Base-by-base conservation (phyloP, 306 rosid species). In the Pterocarpus macrocarpus region DNA sequence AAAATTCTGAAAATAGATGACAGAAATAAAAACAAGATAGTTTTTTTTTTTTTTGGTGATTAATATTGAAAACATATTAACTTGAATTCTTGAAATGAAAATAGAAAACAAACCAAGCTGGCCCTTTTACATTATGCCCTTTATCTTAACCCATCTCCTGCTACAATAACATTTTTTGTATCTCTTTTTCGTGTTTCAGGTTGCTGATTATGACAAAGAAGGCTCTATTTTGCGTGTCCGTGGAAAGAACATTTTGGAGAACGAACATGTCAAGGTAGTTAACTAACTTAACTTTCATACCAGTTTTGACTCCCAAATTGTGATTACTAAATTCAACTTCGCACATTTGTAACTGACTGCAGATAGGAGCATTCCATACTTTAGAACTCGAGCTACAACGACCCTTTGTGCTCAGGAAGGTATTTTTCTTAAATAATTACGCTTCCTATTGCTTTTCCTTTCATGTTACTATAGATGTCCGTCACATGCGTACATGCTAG, bases 321-420 rank as follows among this genome's bases (percentile, higher is more conserved):
- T 15, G 13, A 7, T 30, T 86, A 36, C 53, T 44, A 4, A 39
- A 47, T 81, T 80, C 3, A 49, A 71, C 22, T 81, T 81, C 22
- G 86, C 17, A 52, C 73, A 16, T 65, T 75, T 77, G 41, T 76
- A 35, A 74, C 45, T 70, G 17, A 70, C 14, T 86, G 82, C 88
- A 95, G 99, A 88, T 93, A 9, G 99, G 99, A 79, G 97, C 96
- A 67, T 93, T 85, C 81, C 98, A 95, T 86, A 95, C 99, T 77
- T 83, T 95, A 80, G 99, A 95, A 79, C 93, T 95, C n/a, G 99
- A 93, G 83, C 86, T 88, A 75, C 94, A 95, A 61, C 90, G 98
- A 12, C 99, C 99, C 15, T 95, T 95, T 88, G 98, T 95, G 69
- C 88, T 95, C 78, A 87, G 97, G 82, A 95, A 95, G 98, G 98